Evolutionary conservation across 192 early-diverging fungal genomes (phyloP).

Genomic region (Entophlyctis luteolus): DNA sequence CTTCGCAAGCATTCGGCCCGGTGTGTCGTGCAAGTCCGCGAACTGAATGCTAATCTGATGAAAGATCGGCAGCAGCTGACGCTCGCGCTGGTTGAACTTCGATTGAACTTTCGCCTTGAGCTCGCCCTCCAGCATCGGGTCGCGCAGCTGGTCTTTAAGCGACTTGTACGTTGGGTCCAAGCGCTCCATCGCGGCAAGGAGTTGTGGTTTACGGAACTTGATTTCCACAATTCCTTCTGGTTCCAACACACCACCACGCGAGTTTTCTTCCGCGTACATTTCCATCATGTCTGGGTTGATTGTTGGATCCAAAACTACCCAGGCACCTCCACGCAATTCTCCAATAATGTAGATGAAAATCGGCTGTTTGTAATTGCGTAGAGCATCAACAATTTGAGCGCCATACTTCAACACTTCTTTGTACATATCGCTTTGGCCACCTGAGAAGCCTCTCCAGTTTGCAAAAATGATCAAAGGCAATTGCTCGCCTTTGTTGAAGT

Average conservation of each 20-base stretch:
- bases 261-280: conserved; percentile 92
- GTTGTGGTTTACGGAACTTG: conserved; percentile 92
- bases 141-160: conserved; percentile 55
- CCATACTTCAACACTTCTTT: conserved; percentile 97
- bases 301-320: conserved; percentile 95
- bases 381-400: conserved; percentile 93
- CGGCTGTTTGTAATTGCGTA: conserved; percentile 92
- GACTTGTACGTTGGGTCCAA: conserved; percentile 73
- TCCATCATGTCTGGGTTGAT: conserved; percentile 99
- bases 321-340: conserved; percentile 96
- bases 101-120: conserved; percentile 65
- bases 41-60: conserved; percentile 92
- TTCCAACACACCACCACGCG: conserved; percentile 93
- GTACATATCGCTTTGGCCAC: conserved; percentile 98
- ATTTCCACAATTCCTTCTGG: conserved; percentile 97
- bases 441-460: conserved; percentile 99
- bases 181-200: conserved; percentile 89
- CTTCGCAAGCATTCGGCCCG: conserved; percentile 95
- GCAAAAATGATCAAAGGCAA: conserved; percentile 98
- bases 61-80: conserved; percentile 83
- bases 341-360: conserved; percentile 97
- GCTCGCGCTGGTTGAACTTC: conserved; percentile 77
- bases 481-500: conserved; percentile 98
- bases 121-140: conserved; percentile 50
- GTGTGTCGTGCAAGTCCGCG: conserved; percentile 95